These are phyloP conservation scores for Tillandsia leiboldiana DNA, from an alignment of 176 grass and related monocot genomes.

Conservation along the genomic window DNA sequence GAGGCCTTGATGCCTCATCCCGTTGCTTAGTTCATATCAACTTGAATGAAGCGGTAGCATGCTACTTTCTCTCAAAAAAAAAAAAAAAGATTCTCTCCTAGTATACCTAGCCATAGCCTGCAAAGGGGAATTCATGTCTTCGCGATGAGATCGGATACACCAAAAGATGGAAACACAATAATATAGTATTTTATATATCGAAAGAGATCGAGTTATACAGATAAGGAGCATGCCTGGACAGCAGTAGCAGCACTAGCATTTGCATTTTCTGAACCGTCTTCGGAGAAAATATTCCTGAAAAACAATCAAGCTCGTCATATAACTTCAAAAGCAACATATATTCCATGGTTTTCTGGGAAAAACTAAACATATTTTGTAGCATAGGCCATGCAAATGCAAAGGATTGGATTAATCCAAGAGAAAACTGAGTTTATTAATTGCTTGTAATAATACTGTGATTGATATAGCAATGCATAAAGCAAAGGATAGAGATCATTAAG, in stretches of 20 bases:
- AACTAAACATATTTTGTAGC: neutral
- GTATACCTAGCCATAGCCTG: constrained; percentile 91
- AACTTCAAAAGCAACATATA: constrained; percentile 11
- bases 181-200: neutral
- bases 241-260: constrained; percentile 47
- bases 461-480: too few relatives aligned
- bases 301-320: constrained; percentile 3
- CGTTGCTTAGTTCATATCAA: too few relatives aligned
- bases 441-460: too few relatives aligned
- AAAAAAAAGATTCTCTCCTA: constrained; percentile 70
- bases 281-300: constrained; percentile 80
- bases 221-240: constrained; percentile 56
- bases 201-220: neutral
- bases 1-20: too few relatives aligned
- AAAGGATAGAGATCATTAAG: too few relatives aligned
- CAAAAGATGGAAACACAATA: neutral
- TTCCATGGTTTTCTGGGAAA: neutral
- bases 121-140: constrained; percentile 11
- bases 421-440: too few relatives aligned
- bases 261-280: constrained; percentile 60
- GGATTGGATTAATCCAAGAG: too few relatives aligned
- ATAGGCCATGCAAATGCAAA: too few relatives aligned
- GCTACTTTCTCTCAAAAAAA: too few relatives aligned
- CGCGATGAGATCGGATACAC: neutral
- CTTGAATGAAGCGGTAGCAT: too few relatives aligned